Percentiles rank a stretch among this genome's conserved stretches.
phyloP scores from a whole-genome alignment of 208 protist species.

The Naegleria gruberi region DNA sequence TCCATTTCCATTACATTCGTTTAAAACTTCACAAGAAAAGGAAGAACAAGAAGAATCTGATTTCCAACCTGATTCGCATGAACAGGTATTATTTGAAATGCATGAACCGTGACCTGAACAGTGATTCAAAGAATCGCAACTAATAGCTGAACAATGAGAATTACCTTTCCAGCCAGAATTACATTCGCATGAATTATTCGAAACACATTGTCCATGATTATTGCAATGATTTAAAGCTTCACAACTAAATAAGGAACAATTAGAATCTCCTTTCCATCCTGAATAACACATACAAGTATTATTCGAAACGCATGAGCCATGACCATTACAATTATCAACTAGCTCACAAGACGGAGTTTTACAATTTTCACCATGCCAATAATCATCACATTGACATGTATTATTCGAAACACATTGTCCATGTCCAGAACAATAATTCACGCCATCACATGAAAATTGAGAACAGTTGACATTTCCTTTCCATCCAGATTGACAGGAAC shows the following conservation, averaged over 20 bases:
- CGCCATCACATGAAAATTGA: background rate
- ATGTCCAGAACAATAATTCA: background rate
- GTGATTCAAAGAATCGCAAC: too few species aligned
- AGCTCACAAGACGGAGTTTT: background rate
- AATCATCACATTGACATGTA: background rate
- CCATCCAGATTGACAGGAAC: background rate
- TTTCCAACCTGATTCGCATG: background rate
- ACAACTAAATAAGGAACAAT: background rate
- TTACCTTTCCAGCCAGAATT: background rate
- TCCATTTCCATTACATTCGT: background rate
- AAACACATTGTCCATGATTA: background rate
- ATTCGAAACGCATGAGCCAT: background rate
- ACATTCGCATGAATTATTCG: background rate
- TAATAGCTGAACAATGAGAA: background rate
- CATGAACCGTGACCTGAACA: background rate
- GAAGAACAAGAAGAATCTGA: background rate
- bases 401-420: background rate
- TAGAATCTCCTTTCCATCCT: background rate
- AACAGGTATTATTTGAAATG: background rate
- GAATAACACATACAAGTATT: background rate
- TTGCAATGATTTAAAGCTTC: background rate
- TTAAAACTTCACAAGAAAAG: background rate
- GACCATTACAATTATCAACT: background rate
- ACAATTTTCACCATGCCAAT: background rate
- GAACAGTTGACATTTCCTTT: background rate